Conservation (phyloP, 176 grass and related monocot species). For the Stipa capillata region DNA sequence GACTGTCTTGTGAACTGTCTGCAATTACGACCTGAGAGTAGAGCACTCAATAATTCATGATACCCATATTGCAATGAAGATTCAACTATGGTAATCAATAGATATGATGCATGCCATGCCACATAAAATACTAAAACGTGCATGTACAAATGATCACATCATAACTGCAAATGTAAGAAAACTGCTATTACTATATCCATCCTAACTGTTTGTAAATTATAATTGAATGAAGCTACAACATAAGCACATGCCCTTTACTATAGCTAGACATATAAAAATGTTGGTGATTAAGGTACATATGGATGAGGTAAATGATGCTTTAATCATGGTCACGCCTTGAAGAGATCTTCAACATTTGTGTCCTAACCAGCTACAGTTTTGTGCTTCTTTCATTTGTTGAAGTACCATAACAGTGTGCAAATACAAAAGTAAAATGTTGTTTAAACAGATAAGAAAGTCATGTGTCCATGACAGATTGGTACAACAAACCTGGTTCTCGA, state of each 20-base stretch:
- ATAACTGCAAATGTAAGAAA: too few relatives aligned
- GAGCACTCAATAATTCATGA: not conserved
- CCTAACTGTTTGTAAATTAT: not conserved
- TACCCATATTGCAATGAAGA: not conserved
- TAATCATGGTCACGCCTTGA: not conserved
- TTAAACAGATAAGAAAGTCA: not conserved
- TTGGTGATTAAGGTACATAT: not conserved
- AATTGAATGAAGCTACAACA: not conserved
- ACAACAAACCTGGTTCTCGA: constrained; percentile 66
- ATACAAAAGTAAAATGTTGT: not conserved
- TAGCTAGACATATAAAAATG: not conserved
- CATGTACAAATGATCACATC: not conserved
- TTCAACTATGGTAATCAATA: not conserved
- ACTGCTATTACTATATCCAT: too few relatives aligned
- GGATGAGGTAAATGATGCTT: not conserved
- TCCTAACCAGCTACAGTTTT: not conserved
- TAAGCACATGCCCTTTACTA: not conserved
- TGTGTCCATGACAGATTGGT: not conserved
- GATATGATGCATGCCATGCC: not conserved
- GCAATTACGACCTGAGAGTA: constrained; percentile 38
- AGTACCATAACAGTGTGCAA: not conserved
- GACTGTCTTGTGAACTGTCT: constrained; percentile 40
- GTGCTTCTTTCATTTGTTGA: not conserved
- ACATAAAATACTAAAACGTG: not conserved
- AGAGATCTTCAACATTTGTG: not conserved